phyloP scores from a whole-genome alignment of 1,284 basidiomycete genomes.

The Phylloboletellus chloephorus region DNA sequence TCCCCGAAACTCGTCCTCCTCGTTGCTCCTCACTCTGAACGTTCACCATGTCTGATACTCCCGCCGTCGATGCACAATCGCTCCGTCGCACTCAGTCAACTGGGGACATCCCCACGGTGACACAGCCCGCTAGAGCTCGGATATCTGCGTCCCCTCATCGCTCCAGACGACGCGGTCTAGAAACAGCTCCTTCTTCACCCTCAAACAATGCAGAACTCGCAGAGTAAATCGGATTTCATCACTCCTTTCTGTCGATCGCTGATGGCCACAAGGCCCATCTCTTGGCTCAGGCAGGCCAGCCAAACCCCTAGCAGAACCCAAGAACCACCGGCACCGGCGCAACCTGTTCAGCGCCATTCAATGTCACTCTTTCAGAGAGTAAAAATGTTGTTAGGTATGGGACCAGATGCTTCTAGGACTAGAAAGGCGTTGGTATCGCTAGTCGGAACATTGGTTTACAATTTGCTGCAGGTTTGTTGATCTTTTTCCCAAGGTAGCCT shows the following conservation, averaged over 20 bases:
- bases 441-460: constrained; percentile 50
- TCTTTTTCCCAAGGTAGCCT: not conserved
- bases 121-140: constrained; percentile 26
- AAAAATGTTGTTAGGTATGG: constrained; percentile 52
- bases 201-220: constrained; percentile 12
- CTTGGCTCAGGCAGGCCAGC: constrained; percentile 27
- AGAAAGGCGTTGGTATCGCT: constrained; percentile 57
- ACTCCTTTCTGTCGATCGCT: constrained; percentile 13
- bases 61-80: constrained; percentile 29
- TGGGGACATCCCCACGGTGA: constrained; percentile 30
- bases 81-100: constrained; percentile 34
- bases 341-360: constrained; percentile 5
- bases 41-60: constrained; percentile 27
- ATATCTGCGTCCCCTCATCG: constrained; percentile 27
- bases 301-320: constrained; percentile 17
- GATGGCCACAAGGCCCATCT: constrained; percentile 17
- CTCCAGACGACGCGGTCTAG: constrained; percentile 22
- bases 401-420: constrained; percentile 47
- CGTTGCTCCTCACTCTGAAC: constrained; percentile 15
- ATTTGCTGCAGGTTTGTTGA: constrained; percentile 50
- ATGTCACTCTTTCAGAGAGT: constrained; percentile 22
- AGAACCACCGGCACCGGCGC: constrained; percentile 5
- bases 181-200: constrained; percentile 22
- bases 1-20: constrained; percentile 18
- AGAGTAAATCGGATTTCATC: constrained; percentile 21